Conservation (phyloP, 306 rosid species). For the Prunus mongolica region DNA sequence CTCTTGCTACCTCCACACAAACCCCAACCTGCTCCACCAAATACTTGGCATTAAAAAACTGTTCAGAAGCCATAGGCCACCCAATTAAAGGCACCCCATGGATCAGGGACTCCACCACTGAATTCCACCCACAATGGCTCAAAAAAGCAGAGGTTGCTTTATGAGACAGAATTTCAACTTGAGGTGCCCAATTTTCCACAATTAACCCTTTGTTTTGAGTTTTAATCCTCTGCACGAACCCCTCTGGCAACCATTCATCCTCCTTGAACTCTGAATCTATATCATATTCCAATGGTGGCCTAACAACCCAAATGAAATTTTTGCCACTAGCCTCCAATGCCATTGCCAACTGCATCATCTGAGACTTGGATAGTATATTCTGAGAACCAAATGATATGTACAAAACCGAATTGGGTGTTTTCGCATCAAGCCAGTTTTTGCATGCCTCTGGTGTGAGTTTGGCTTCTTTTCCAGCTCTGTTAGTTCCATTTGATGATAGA, state of each 20-base stretch:
- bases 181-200: not conserved
- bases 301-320: constrained; percentile 15
- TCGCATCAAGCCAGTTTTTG: constrained; percentile 5
- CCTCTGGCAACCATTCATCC: not conserved
- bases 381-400: constrained; percentile 14
- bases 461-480: not conserved
- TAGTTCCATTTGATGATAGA: not conserved
- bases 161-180: not conserved
- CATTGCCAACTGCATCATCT: constrained; percentile 8
- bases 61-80: not conserved
- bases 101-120: not conserved
- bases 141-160: not conserved
- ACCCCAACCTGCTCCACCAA: not conserved
- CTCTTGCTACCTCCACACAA: not conserved
- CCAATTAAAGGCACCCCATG: not conserved
- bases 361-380: constrained; percentile 7
- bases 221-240: not conserved
- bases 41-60: not conserved
- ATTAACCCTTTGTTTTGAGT: not conserved
- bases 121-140: not conserved
- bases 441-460: not conserved
- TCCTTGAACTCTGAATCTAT: not conserved
- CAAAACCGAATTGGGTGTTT: constrained; percentile 6
- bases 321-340: constrained; percentile 12
- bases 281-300: constrained; percentile 9